A percentile compares a stretch with the other conserved stretches of the same genome.
These are phyloP conservation scores for Mycena filopes DNA, from an alignment of 768 basidiomycete species.

Conservation along the genomic window DNA sequence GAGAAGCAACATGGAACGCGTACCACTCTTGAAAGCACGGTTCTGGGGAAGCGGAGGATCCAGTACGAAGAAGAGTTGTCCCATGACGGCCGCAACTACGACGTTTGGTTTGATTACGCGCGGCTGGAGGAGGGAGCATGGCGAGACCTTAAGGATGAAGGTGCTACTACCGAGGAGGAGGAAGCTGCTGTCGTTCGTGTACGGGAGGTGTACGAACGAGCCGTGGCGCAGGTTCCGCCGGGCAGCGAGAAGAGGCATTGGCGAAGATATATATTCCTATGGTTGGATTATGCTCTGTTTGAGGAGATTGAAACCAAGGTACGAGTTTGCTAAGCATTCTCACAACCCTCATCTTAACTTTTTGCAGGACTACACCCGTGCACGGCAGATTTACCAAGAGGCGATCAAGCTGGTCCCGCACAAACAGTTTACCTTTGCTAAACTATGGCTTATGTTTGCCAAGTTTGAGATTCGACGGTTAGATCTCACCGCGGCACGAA, in stretches of 20 bases:
- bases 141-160: slow-evolving; percentile 79
- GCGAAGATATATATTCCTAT: slow-evolving; percentile 90
- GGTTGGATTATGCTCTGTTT: slow-evolving; percentile 96
- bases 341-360: slow-evolving; percentile 3
- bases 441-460: slow-evolving; percentile 93
- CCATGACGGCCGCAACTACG: slow-evolving; percentile 94
- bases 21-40: slow-evolving; percentile 89
- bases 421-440: slow-evolving; percentile 97
- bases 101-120: slow-evolving; percentile 98
- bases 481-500: slow-evolving; percentile 86
- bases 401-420: slow-evolving; percentile 91
- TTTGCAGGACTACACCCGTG: slow-evolving; percentile 80
- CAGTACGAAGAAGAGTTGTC: slow-evolving; percentile 97
- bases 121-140: slow-evolving; percentile 92
- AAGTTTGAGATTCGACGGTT: slow-evolving; percentile 90
- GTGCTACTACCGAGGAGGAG: slow-evolving; percentile 75
- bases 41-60: slow-evolving; percentile 96
- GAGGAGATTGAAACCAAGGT: slow-evolving; percentile 97
- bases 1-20: slow-evolving; percentile 98
- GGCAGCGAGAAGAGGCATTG: slow-evolving; percentile 93
- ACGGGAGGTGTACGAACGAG: slow-evolving; percentile 94
- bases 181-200: slow-evolving; percentile 73
- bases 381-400: slow-evolving; percentile 93
- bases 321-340: slow-evolving; percentile 23
- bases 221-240: slow-evolving; percentile 95